A percentile compares a stretch with the other conserved stretches of the same genome.
These are phyloP conservation scores for Aspergillus funiculosus DNA, from an alignment of 495 filamentous ascomycete species.

Conservation along the genomic window DNA sequence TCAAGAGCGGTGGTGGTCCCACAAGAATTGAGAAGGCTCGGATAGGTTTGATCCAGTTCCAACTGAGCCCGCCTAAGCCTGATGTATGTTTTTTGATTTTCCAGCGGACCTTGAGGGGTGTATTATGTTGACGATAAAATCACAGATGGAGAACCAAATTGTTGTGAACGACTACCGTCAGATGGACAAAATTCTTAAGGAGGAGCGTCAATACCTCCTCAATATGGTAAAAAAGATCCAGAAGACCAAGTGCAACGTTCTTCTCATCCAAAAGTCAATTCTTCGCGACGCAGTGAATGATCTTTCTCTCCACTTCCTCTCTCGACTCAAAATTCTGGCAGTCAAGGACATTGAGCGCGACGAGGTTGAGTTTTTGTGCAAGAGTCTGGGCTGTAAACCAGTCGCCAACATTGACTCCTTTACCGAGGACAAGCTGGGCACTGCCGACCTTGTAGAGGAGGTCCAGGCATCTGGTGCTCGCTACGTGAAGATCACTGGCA, in stretches of 20 bases:
- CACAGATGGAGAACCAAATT: conserved; percentile 97
- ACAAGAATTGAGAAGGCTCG: conserved; percentile 92
- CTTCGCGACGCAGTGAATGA: conserved; percentile 97
- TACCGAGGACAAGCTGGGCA: conserved; percentile 96
- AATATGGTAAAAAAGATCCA: conserved; percentile 99
- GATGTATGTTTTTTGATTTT: conserved; percentile 58
- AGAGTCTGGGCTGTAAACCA: conserved; percentile 94
- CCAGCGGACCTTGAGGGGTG: no score
- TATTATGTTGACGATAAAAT: neutral
- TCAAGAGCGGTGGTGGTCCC: conserved; percentile 90
- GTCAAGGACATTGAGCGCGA: conserved; percentile 98
- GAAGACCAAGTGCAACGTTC: conserved; percentile 98
- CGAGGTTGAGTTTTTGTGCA: conserved; percentile 99
- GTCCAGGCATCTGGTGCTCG: conserved; percentile 78
- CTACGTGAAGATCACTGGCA: conserved; percentile 91
- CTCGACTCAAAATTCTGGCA: conserved; percentile 89
- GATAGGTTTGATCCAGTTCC: conserved; percentile 98
- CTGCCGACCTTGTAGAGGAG: conserved; percentile 93
- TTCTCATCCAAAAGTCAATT: conserved; percentile 98
- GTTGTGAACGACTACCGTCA: conserved; percentile 98
- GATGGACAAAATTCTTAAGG: conserved; percentile 99
- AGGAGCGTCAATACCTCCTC: conserved; percentile 94
- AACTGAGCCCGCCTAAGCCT: conserved; percentile 94
- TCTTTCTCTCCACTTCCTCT: conserved; percentile 91
- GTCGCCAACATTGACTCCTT: conserved; percentile 98